A percentile compares a stretch with the other conserved stretches of the same genome.
These are phyloP conservation scores for Kuraishia cidri DNA, from an alignment of 805 yeast genomes.

Conservation along the genomic window DNA sequence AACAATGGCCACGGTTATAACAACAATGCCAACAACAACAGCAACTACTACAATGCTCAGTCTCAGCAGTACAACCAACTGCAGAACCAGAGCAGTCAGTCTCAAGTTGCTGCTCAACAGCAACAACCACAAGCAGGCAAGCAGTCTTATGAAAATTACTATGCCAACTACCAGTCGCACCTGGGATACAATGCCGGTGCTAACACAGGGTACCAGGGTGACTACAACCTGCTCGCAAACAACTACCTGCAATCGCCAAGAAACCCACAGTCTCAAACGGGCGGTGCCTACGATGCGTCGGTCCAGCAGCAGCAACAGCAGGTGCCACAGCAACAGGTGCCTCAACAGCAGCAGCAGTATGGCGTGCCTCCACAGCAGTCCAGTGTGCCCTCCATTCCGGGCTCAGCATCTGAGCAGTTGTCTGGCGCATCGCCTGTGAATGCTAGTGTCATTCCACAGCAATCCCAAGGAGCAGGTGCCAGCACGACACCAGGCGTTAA, in stretches of 20 bases:
- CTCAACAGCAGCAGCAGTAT: constrained; percentile 3
- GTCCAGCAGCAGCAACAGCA: constrained; percentile 5
- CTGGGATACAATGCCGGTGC: too few species aligned
- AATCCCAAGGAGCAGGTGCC: constrained; percentile 2
- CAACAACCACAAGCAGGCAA: constrained; percentile 8
- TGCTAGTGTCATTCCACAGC: constrained; percentile 4
- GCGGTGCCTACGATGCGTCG: constrained; percentile 1
- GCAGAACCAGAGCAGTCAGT: constrained; percentile 10
- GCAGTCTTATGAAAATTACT: constrained; percentile 6
- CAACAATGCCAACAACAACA: constrained; percentile 8
- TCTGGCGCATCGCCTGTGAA: constrained; percentile 2
- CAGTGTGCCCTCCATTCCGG: neutral
- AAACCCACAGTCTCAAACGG: constrained; percentile 1
- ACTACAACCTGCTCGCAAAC: constrained; percentile 2
- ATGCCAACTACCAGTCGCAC: constrained; percentile 7
- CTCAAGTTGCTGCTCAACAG: constrained; percentile 10
- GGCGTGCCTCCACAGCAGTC: constrained; percentile 1
- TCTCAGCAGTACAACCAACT: constrained; percentile 9
- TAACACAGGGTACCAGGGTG: constrained; percentile 4
- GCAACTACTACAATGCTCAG: constrained; percentile 8
- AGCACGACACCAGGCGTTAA: constrained; percentile 5
- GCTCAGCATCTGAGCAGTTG: constrained; percentile 1
- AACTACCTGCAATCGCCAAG: constrained; percentile 3
- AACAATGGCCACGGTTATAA: constrained; percentile 5
- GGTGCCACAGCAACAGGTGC: constrained; percentile 7